Evolutionary conservation across 495 filamentous ascomycete genomes (phyloP), one percentile per base, ranked within the genome.

Genomic region (Aspergillus kassunensis): DNA sequence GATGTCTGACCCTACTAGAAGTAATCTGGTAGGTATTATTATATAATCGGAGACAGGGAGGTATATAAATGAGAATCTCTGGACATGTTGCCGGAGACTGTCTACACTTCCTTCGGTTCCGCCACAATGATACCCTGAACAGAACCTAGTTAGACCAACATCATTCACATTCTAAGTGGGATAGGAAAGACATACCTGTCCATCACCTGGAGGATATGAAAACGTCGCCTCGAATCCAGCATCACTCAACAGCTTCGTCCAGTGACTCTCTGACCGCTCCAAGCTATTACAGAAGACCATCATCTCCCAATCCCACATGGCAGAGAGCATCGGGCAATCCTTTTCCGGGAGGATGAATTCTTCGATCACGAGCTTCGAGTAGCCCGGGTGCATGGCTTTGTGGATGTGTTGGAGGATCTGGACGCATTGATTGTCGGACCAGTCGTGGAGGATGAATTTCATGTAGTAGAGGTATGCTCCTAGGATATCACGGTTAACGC

Each of bases 381-480:
- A 72, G 0, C 70, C 71, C 0, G 59, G 63, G 13, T 51, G 59
- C 72, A 78, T 76, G 1, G 64, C 68, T 20, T 53, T 39, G 12
- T 45, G 54, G 20, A 66, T 50, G 6, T 64, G 57, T n/a, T 50
- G 37, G 4, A 76, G 56, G 27, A 76, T 78, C 5, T 53, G 36
- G 2, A 56, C 10, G 34, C 57, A 68, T 23, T 66, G 56, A 2
- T 58, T 50, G 42, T 76, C 73, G 13, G 66, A 64, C 69, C 73
- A 78, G 59, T 79, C 75, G 23, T 79, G 74, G 12, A 79, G 59
- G 24, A 77, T 62, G 9, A 60, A 62, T 50, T 75, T 72, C 36
- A 80, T 51, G 54, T 69, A 77, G 50, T 78, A 79, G 0, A 65
- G 63, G 8, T 68, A 59, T 0, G 74, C 69, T 1, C 68, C 66